Evolutionary conservation across 257 asterid species (phyloP), one percentile per base, ranked within the genome.

Genomic region (Paulownia fortunei): DNA sequence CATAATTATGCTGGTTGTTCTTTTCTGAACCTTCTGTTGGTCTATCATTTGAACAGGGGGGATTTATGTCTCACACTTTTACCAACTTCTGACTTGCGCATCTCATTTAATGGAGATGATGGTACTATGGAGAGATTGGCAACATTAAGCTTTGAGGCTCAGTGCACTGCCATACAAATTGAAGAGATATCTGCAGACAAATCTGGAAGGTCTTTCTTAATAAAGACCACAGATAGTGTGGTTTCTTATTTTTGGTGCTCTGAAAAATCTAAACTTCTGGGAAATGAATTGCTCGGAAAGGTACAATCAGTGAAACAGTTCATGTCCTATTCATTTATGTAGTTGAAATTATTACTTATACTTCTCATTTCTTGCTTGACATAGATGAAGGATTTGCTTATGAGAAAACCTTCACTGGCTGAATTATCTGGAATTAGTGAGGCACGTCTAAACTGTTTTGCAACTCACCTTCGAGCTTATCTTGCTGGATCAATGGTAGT

Each of bases 41-140:
- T 49, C 47, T 36, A 65, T 34, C 24, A 18, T 18, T 55, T 81
- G 69, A 44, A 65, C 88, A 87, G 90, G 73, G 90, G 98, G 27
- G 92, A 86, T 81, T 76, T 94, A 73, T 90, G 88, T 80, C 92
- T 94, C 80, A 80, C 87, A 21, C 90, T 94, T 59, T 56, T 90
- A 84, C 97, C 98, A 59, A 84, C 91, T 51, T 90, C 97, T 58
- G 92, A 86, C 63, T 59, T 92, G 87, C 90, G 94, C 26, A 78
- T 92, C 76, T 88, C 96, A 68, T 92, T 88, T 72, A 84, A 75
- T 76, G 97, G 98, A 63, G 97, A 94, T 69, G 96, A 92, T 79
- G 97, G 98, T 39, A 79, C 83, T 13, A 60, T 82, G 37, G 96
- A 89, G 84, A 89, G 86, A 65, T 80, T 93, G 69, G 82, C 86